Percentiles rank a stretch among this genome's conserved stretches.
These are phyloP conservation scores for Pyrrhoderma lamaoense DNA, from an alignment of 1,284 basidiomycete genomes.

Conservation along the genomic window DNA sequence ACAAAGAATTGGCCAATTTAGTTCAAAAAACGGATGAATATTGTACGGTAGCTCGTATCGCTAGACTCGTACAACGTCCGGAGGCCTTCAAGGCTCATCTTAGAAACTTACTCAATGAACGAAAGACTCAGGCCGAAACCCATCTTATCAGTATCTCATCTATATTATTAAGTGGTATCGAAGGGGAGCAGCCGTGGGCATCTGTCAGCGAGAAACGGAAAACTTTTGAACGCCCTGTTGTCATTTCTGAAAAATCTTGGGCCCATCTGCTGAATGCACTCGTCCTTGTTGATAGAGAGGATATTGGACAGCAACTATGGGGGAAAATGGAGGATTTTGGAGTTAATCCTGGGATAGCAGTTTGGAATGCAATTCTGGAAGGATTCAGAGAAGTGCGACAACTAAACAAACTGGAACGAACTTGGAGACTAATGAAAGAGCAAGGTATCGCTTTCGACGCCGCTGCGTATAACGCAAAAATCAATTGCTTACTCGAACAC, in stretches of 20 bases:
- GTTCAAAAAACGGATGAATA: constrained; percentile 25
- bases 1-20: too few relatives aligned
- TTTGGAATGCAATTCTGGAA: constrained; percentile 62
- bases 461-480: constrained; percentile 53
- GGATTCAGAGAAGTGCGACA: constrained; percentile 45
- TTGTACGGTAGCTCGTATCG: constrained; percentile 39
- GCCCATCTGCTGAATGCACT: constrained; percentile 55
- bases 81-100: constrained; percentile 44
- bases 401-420: constrained; percentile 38
- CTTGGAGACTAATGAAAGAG: constrained; percentile 55
- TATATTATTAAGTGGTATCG: constrained; percentile 42
- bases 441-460: constrained; percentile 46
- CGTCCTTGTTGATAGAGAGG: constrained; percentile 41
- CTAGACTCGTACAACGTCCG: constrained; percentile 44
- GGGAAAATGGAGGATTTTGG: constrained; percentile 47
- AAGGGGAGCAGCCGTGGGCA: constrained; percentile 39
- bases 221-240: constrained; percentile 34
- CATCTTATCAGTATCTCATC: constrained; percentile 41
- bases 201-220: constrained; percentile 32
- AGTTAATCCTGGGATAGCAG: constrained; percentile 39
- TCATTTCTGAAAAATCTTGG: constrained; percentile 53
- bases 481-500: constrained; percentile 46
- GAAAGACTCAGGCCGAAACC: constrained; percentile 22
- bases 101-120: constrained; percentile 30
- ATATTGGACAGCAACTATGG: constrained; percentile 57